phyloP scores from a whole-genome alignment of 768 basidiomycete species.

The Leucosporidium scottii region DNA sequence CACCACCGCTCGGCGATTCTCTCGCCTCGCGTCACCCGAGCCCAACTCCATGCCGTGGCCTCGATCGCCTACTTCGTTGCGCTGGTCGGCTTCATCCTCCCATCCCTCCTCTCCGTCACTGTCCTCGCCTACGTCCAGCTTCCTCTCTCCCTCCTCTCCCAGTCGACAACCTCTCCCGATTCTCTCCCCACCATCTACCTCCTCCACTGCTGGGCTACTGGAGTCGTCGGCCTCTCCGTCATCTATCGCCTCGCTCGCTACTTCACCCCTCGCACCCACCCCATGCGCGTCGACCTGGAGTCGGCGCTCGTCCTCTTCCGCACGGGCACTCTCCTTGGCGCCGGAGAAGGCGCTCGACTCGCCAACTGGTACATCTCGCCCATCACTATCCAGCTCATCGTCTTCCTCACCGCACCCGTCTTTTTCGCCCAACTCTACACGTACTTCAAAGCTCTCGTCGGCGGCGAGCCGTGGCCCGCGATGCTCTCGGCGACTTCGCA shows the following conservation, averaged over 20 bases:
- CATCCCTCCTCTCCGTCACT: background rate
- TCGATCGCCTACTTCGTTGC: background rate
- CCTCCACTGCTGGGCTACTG: background rate
- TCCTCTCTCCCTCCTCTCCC: background rate
- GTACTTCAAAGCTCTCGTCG: background rate
- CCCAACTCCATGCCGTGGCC: background rate
- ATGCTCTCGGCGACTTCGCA: background rate
- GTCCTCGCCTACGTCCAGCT: background rate
- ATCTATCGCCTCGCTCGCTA: background rate
- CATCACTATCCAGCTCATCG: background rate
- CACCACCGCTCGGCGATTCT: background rate
- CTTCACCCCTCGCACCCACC: background rate
- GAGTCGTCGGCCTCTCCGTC: background rate
- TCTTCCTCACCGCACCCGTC: background rate
- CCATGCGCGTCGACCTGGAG: background rate
- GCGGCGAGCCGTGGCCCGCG: background rate
- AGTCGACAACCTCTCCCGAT: background rate
- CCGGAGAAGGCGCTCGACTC: background rate
- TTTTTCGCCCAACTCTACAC: too few relatives aligned
- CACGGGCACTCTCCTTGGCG: background rate
- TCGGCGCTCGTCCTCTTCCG: background rate
- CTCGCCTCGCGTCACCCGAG: background rate
- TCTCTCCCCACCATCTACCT: conserved; percentile 1
- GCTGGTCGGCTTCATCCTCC: background rate
- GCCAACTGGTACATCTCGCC: background rate